phyloP scores from a whole-genome alignment of 495 filamentous ascomycete species.

The Aspergillus incahuasiensis region DNA sequence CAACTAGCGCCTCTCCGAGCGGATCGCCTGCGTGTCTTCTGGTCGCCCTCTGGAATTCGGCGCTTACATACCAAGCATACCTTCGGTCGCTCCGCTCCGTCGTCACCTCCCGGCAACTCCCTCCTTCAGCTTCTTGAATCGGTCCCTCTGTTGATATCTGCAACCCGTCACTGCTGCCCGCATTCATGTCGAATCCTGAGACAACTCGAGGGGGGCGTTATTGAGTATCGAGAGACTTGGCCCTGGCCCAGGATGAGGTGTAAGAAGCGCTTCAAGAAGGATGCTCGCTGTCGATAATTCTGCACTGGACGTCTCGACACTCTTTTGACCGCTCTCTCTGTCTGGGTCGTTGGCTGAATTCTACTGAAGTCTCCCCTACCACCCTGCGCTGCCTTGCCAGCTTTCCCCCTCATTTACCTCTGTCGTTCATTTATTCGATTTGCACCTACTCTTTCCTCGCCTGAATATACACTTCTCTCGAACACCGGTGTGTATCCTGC shows the following conservation, averaged over 20 bases:
- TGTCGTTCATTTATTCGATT: conserved; percentile 7
- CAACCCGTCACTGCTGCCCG: conserved; percentile 12
- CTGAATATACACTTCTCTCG: neutral
- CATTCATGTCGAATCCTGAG: conserved; percentile 26
- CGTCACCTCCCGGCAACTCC: conserved; percentile 10
- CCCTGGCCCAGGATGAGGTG: conserved; percentile 46
- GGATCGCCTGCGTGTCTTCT: conserved; percentile 20
- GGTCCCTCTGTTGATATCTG: conserved; percentile 12
- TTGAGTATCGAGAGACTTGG: conserved; percentile 20
- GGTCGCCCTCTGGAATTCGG: conserved; percentile 13
- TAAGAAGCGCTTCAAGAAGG: conserved; percentile 47
- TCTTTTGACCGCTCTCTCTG: conserved; percentile 20
- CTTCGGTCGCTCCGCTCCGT: conserved; percentile 20
- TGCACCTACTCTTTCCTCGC: neutral
- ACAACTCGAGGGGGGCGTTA: conserved; percentile 22
- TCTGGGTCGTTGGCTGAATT: conserved; percentile 15
- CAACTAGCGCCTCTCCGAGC: conserved; percentile 14
- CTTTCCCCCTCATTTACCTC: neutral
- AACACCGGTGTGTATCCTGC: neutral
- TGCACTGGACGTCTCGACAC: conserved; percentile 24
- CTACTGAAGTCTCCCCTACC: neutral
- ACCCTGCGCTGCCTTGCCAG: neutral
- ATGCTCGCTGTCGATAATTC: conserved; percentile 42
- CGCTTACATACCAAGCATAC: conserved; percentile 15
- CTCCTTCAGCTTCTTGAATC: conserved; percentile 7